phyloP scores from a whole-genome alignment of 169 alveolate species.

The Cryptosporidium meleagridis region DNA sequence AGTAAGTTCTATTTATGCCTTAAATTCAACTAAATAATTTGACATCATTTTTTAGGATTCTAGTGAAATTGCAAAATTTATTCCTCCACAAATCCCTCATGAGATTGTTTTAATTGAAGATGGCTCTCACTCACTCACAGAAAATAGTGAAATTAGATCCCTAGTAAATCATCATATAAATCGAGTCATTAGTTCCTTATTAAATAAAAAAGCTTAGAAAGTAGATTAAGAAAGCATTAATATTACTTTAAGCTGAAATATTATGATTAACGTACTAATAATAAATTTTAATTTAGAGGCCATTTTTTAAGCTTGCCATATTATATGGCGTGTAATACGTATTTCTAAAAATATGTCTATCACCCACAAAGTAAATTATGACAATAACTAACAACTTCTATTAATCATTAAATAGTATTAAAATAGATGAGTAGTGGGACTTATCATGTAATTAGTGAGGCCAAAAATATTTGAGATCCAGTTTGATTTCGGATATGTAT shows the following conservation, averaged over 20 bases:
- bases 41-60: conserved; percentile 24
- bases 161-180: conserved; percentile 60
- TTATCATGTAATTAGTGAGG: not conserved
- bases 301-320: not conserved
- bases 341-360: conserved; percentile 53
- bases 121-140: conserved; percentile 68
- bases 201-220: not conserved
- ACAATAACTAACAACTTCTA: conserved; percentile 6
- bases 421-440: conserved; percentile 6
- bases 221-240: not conserved
- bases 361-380: conserved; percentile 51
- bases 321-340: conserved; percentile 48
- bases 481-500: not conserved
- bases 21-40: not conserved
- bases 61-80: conserved; percentile 68
- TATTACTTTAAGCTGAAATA: not conserved
- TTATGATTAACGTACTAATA: not conserved
- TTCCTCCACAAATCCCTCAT: conserved; percentile 74
- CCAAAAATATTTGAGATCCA: not conserved
- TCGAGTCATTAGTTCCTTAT: conserved; percentile 18
- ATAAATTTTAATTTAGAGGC: not conserved
- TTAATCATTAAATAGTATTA: not conserved
- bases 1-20: conserved; percentile 6
- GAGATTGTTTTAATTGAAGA: conserved; percentile 70
- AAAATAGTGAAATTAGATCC: conserved; percentile 55